Conservation (phyloP, 495 filamentous ascomycete species). For the Astrocystis sublimbata region DNA sequence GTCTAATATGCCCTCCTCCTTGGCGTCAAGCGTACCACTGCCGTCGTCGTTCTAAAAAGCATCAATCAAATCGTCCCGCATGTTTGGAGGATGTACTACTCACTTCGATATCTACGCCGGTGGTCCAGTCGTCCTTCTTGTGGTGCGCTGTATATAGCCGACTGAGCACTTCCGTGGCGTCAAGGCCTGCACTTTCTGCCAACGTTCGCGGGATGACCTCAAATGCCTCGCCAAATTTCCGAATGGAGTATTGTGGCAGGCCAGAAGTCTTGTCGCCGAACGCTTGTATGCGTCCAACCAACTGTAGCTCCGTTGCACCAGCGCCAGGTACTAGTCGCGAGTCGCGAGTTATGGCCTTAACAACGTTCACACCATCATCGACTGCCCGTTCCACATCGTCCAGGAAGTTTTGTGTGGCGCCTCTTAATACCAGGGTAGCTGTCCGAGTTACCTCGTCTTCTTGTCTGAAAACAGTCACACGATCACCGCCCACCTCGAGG, state of each 20-base stretch:
- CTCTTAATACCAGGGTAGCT: conserved; percentile 90
- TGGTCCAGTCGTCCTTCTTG: conserved; percentile 83
- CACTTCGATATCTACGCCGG: conserved; percentile 89
- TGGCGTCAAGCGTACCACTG: conserved; percentile 80
- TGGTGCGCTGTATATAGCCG: conserved; percentile 90
- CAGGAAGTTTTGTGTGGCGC: conserved; percentile 95
- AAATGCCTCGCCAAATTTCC: conserved; percentile 96
- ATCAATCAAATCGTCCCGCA: conserved; percentile 22
- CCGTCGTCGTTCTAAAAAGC: conserved; percentile 62
- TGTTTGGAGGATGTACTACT: conserved; percentile 16
- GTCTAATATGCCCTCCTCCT: conserved; percentile 90
- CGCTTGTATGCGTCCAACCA: conserved; percentile 86
- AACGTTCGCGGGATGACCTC: conserved; percentile 93
- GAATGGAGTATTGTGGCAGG: conserved; percentile 90
- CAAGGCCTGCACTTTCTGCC: conserved; percentile 90
- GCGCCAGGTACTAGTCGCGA: conserved; percentile 89
- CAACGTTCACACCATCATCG: conserved; percentile 97
- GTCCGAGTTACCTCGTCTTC: conserved; percentile 90
- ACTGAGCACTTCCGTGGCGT: conserved; percentile 92
- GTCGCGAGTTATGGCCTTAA: conserved; percentile 97
- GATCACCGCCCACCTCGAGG: conserved; percentile 95
- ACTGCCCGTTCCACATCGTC: conserved; percentile 97
- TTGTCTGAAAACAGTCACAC: conserved; percentile 97
- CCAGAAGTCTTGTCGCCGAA: conserved; percentile 90
- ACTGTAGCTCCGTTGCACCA: conserved; percentile 92